phyloP scores from a whole-genome alignment of 495 filamentous ascomycete genomes.

The Aspergillus mulundensis region DNA sequence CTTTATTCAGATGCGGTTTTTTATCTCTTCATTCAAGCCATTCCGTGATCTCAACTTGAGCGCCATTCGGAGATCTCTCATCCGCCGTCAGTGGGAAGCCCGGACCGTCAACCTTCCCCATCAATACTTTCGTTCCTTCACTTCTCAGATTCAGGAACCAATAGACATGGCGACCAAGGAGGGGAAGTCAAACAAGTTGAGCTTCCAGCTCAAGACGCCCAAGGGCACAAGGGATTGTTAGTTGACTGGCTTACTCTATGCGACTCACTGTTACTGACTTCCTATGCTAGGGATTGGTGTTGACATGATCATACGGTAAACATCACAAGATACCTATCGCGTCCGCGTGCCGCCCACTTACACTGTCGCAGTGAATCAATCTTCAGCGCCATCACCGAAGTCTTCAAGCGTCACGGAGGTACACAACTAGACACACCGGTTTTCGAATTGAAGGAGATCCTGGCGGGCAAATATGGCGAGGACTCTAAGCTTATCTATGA shows the following conservation, averaged over 20 bases:
- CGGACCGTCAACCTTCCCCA: constrained; percentile 5
- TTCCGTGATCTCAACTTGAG: constrained; percentile 3
- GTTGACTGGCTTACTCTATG: neutral
- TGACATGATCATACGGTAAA: constrained; percentile 16
- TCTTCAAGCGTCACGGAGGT: constrained; percentile 87
- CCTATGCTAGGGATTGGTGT: constrained; percentile 7
- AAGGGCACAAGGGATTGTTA: constrained; percentile 42
- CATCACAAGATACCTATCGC: constrained; percentile 7
- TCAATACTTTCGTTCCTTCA: constrained; percentile 5
- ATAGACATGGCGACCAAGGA: constrained; percentile 32
- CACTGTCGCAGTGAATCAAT: constrained; percentile 37
- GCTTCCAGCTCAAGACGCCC: constrained; percentile 40
- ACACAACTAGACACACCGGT: constrained; percentile 83
- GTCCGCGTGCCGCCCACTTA: constrained; percentile 1
- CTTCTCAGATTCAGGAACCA: constrained; percentile 1
- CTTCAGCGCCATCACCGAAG: constrained; percentile 71
- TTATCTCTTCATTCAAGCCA: constrained; percentile 13
- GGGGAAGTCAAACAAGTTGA: constrained; percentile 17
- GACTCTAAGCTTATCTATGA: constrained; percentile 90
- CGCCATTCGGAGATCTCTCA: constrained; percentile 6
- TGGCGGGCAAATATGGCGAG: constrained; percentile 88
- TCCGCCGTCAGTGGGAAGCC: constrained; percentile 11
- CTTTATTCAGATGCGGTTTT: constrained; percentile 15
- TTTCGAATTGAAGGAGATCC: constrained; percentile 73
- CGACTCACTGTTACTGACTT: neutral